These are phyloP conservation scores for Immersiporthe knoxdaviesiana DNA, from an alignment of 2,329 filamentous ascomycete genomes.

Conservation along the genomic window DNA sequence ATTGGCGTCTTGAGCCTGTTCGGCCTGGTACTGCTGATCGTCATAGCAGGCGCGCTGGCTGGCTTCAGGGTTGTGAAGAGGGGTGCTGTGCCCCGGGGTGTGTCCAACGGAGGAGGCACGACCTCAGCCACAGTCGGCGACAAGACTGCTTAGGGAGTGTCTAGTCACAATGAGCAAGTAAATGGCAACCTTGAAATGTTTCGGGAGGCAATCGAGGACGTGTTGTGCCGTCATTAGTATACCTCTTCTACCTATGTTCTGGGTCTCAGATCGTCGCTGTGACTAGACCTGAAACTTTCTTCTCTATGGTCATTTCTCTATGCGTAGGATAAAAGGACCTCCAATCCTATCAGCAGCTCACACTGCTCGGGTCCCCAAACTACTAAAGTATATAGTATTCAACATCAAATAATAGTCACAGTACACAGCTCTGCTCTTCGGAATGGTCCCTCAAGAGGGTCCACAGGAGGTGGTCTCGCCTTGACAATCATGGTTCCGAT, in stretches of 20 bases:
- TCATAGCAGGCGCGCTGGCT: slow-evolving; percentile 18
- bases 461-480: slow-evolving; percentile 4
- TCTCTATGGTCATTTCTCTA: too few species aligned
- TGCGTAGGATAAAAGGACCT: too few species aligned
- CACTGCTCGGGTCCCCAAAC: too few species aligned
- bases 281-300: background rate
- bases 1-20: slow-evolving; percentile 24
- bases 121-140: slow-evolving; percentile 7
- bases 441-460: background rate
- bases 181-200: background rate
- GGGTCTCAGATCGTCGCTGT: background rate
- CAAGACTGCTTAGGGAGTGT: slow-evolving; percentile 22
- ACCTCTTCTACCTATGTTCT: background rate
- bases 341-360: background rate
- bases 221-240: background rate
- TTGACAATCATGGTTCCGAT: background rate
- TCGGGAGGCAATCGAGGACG: background rate
- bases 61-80: slow-evolving; percentile 23
- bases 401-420: background rate
- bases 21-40: slow-evolving; percentile 20
- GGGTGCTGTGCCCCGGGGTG: background rate
- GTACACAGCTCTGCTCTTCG: background rate
- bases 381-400: background rate
- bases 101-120: background rate
- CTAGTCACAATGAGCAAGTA: background rate